These are phyloP conservation scores for Diaporthe ampelina DNA, from an alignment of 2,329 filamentous ascomycete genomes.

Conservation along the genomic window DNA sequence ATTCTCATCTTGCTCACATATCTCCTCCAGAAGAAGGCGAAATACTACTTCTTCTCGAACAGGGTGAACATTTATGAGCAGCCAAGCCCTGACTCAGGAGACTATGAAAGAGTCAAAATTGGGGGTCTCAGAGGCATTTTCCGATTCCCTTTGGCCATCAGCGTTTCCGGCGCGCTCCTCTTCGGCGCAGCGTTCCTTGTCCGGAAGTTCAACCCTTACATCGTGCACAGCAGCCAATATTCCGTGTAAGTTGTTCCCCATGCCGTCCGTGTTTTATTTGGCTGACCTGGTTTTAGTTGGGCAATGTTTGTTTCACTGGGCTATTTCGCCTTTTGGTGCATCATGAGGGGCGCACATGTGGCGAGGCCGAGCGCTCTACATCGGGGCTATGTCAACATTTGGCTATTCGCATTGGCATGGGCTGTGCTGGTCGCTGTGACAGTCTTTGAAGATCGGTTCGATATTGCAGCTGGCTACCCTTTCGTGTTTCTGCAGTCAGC, in stretches of 20 bases:
- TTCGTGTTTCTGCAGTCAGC: slow-evolving; percentile 84
- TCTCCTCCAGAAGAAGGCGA: slow-evolving; percentile 78
- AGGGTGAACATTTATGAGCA: slow-evolving; percentile 68
- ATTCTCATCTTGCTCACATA: slow-evolving; percentile 78
- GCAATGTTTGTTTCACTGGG: slow-evolving; percentile 87
- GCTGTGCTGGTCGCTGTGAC: slow-evolving; percentile 78
- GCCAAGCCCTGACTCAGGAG: slow-evolving; percentile 53
- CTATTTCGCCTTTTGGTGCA: slow-evolving; percentile 85
- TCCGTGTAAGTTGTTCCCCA: slow-evolving; percentile 67
- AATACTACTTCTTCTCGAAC: slow-evolving; percentile 88
- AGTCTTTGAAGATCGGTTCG: slow-evolving; percentile 80
- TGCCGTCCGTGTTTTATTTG: neutral
- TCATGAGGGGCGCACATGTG: slow-evolving; percentile 83
- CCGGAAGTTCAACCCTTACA: slow-evolving; percentile 87
- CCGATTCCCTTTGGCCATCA: slow-evolving; percentile 83
- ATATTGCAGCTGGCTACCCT: slow-evolving; percentile 83
- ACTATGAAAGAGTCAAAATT: slow-evolving; percentile 72
- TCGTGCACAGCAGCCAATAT: slow-evolving; percentile 92
- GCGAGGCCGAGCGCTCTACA: slow-evolving; percentile 89
- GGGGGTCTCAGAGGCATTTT: slow-evolving; percentile 87
- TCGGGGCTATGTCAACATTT: slow-evolving; percentile 83
- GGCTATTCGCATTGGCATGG: slow-evolving; percentile 86
- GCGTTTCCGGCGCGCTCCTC: slow-evolving; percentile 76
- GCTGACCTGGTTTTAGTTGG: slow-evolving; percentile 66
- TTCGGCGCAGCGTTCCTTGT: slow-evolving; percentile 81